These are phyloP conservation scores for Cercospora zeina DNA, from an alignment of 2,329 filamentous ascomycete genomes.

Conservation along the genomic window DNA sequence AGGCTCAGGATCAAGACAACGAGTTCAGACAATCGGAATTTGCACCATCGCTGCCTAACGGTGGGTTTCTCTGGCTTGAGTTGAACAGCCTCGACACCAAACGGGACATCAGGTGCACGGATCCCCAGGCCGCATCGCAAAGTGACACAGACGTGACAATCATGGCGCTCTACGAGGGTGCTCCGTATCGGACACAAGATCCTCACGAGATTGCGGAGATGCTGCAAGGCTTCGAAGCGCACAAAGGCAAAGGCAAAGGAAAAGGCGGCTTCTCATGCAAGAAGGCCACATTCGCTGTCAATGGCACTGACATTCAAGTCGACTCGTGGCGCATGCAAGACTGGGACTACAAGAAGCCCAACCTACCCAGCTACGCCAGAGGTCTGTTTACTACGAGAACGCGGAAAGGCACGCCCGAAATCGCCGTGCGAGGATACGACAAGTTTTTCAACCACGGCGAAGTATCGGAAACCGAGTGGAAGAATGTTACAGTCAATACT, in stretches of 20 bases:
- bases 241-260: slow-evolving; percentile 53
- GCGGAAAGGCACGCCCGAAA: slow-evolving; percentile 67
- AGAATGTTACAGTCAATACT: slow-evolving; percentile 72
- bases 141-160: neutral
- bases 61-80: neutral
- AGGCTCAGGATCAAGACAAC: neutral
- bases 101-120: neutral
- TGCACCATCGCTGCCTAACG: neutral
- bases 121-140: neutral
- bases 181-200: slow-evolving; percentile 70
- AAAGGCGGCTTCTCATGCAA: slow-evolving; percentile 68
- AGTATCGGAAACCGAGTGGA: slow-evolving; percentile 78
- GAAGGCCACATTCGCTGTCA: slow-evolving; percentile 74
- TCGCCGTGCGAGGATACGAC: slow-evolving; percentile 88
- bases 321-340: slow-evolving; percentile 93
- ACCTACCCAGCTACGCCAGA: slow-evolving; percentile 87
- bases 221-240: slow-evolving; percentile 63
- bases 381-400: slow-evolving; percentile 86
- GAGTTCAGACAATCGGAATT: neutral
- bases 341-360: slow-evolving; percentile 87
- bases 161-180: slow-evolving; percentile 54
- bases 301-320: slow-evolving; percentile 66
- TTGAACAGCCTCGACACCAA: neutral
- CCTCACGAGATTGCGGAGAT: slow-evolving; percentile 65
- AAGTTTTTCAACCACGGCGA: slow-evolving; percentile 98